These are phyloP conservation scores for Castanea mollissima DNA, from an alignment of 306 rosid genomes.

Conservation along the genomic window DNA sequence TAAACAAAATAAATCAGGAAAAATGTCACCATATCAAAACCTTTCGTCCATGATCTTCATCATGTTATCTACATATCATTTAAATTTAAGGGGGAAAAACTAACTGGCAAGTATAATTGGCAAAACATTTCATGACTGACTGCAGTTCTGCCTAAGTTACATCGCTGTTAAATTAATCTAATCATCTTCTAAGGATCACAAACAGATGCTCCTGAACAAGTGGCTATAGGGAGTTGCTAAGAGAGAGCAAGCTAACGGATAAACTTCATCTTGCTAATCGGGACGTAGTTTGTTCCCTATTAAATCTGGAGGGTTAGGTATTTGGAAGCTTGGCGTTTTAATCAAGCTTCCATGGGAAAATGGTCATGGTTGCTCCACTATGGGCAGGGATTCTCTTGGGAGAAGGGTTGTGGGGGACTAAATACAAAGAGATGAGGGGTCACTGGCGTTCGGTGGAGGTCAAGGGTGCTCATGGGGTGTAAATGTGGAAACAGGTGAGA, in stretches of 20 bases:
- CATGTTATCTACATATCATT: neutral
- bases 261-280: neutral
- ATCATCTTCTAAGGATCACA: neutral
- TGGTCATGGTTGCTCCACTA: too few species aligned
- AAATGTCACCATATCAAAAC: neutral
- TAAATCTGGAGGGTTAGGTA: too few species aligned
- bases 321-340: too few species aligned
- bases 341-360: too few species aligned
- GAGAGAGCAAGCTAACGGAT: neutral
- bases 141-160: neutral
- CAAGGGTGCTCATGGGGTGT: too few species aligned
- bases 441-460: too few species aligned
- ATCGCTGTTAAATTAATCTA: neutral
- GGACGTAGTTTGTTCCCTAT: too few species aligned
- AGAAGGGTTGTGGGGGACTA: too few species aligned
- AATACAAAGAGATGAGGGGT: too few species aligned
- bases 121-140: neutral
- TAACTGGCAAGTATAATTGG: neutral
- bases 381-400: too few species aligned
- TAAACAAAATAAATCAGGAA: neutral
- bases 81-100: neutral
- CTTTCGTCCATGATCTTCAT: neutral
- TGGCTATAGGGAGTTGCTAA: neutral
- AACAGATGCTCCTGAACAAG: neutral
- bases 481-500: too few species aligned